Evolutionary conservation across 1,284 basidiomycete genomes (phyloP), one percentile per base, ranked within the genome.

Genomic region (Austroboletus niveus): DNA sequence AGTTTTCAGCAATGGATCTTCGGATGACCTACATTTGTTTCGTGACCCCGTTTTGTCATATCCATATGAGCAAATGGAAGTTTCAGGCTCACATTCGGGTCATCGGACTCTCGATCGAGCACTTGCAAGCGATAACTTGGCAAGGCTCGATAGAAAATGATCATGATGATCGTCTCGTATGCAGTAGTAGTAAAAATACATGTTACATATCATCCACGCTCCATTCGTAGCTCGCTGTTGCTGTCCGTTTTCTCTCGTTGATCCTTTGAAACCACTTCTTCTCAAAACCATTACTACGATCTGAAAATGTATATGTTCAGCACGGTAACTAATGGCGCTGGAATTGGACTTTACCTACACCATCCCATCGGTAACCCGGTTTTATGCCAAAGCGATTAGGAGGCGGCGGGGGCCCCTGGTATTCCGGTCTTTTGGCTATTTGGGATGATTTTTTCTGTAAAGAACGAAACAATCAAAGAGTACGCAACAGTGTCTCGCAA

Each of bases 321-420:
- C 45, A 47, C 31, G 48, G 49, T 45, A 47, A 51, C 53, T 32
- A 35, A 42, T n/a, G 36, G n/a, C n/a, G 45, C 24, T 17, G 52
- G 45, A 17, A 31, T 5, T 27, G 20, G 32, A 31, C 83, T 84
- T 66, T 61, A 94, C 92, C 92, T 51, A 95, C 93, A 42, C 93
- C 94, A 67, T 98, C 96, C 96, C 95, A 99, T 60, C 96, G 80
- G 67, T 95, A 95, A 0, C 96, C 96, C 11, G 96, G 97, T 51
- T 83, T 85, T 58, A 99, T 98, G 24, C 87, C 87, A 69, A 96
- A 99, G 9, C 96, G 84, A 74, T 99, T 99, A 8, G 95, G 94
- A 15, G 94, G 87, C 2, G 92, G 94, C 2, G 86, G 81, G 0
- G 94, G 90, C 8, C 94, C 94, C 27, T 75, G 79, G 69, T 98